Percentiles rank a stretch among this genome's conserved stretches.
These are phyloP conservation scores for Sarocladium kiliense DNA, from an alignment of 2,329 filamentous ascomycete genomes.

Conservation along the genomic window DNA sequence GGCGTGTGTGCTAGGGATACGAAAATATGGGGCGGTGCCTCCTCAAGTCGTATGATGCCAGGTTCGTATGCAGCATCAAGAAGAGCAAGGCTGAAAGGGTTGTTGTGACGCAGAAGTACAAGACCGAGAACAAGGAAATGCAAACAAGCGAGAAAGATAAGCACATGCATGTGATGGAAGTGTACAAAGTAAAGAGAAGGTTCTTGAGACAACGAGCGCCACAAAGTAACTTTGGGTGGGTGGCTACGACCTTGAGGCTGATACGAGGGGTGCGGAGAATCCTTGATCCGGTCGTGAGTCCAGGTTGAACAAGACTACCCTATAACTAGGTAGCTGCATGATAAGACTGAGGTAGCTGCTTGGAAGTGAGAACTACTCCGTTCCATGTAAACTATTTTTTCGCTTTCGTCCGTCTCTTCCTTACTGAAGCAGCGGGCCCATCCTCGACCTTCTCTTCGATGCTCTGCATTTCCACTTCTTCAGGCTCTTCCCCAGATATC, in stretches of 20 bases:
- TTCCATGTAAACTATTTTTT: conserved; percentile 18
- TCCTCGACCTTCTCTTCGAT: conserved; percentile 14
- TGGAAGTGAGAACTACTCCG: no score
- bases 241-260: conserved; percentile 5
- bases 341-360: no score
- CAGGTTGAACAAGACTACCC: not conserved
- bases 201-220: not conserved
- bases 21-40: not conserved
- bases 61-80: not conserved
- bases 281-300: not conserved
- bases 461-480: not conserved
- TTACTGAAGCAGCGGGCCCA: conserved; percentile 17
- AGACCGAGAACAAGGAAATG: not conserved
- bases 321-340: not conserved
- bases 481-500: not conserved
- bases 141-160: not conserved
- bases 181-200: not conserved
- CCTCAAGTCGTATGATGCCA: not conserved
- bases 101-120: not conserved
- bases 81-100: not conserved
- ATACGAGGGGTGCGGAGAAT: not conserved
- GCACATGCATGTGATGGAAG: conserved; percentile 4
- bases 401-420: conserved; percentile 19
- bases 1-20: not conserved
- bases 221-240: not conserved